phyloP scores from a whole-genome alignment of 2,329 filamentous ascomycete genomes.

The Epichloe hybrida region DNA sequence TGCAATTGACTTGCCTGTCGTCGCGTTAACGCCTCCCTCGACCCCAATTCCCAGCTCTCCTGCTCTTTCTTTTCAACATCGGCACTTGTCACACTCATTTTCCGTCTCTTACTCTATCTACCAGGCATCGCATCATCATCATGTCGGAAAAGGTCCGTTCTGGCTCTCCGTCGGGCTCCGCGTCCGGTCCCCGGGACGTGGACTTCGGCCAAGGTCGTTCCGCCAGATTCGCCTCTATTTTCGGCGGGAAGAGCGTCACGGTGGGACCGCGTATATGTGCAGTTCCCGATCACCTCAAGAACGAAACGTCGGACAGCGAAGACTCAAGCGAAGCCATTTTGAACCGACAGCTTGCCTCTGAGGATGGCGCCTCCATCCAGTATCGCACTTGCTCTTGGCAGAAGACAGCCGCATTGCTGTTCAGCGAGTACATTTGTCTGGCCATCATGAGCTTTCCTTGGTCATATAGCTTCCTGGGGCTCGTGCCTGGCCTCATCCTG shows the following conservation, averaged over 20 bases:
- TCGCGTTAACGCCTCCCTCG: not conserved
- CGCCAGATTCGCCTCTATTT: slow-evolving; percentile 20
- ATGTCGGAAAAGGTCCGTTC: slow-evolving; percentile 15
- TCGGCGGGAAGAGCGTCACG: slow-evolving; percentile 25
- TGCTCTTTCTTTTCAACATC: not conserved
- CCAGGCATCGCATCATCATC: not conserved
- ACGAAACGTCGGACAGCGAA: slow-evolving; percentile 27
- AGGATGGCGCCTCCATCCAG: slow-evolving; percentile 68
- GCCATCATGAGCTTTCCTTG: slow-evolving; percentile 91
- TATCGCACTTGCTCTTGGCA: slow-evolving; percentile 91
- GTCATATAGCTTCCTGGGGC: slow-evolving; percentile 76
- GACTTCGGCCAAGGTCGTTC: slow-evolving; percentile 12
- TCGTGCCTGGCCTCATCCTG: slow-evolving; percentile 73
- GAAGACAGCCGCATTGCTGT: slow-evolving; percentile 82
- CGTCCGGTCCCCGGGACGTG: slow-evolving; percentile 10
- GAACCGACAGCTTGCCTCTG: slow-evolving; percentile 59
- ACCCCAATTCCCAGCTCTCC: not conserved
- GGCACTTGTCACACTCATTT: not conserved
- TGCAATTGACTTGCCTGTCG: not conserved
- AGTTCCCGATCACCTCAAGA: slow-evolving; percentile 23
- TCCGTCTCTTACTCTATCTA: not conserved
- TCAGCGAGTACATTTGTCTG: slow-evolving; percentile 91
- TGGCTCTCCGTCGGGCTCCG: slow-evolving; percentile 1
- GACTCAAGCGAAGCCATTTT: slow-evolving; percentile 36
- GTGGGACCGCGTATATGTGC: slow-evolving; percentile 40